Base-by-base conservation (phyloP, 2,329 filamentous ascomycete genomes). In the Ophiostoma tasmaniense region DNA sequence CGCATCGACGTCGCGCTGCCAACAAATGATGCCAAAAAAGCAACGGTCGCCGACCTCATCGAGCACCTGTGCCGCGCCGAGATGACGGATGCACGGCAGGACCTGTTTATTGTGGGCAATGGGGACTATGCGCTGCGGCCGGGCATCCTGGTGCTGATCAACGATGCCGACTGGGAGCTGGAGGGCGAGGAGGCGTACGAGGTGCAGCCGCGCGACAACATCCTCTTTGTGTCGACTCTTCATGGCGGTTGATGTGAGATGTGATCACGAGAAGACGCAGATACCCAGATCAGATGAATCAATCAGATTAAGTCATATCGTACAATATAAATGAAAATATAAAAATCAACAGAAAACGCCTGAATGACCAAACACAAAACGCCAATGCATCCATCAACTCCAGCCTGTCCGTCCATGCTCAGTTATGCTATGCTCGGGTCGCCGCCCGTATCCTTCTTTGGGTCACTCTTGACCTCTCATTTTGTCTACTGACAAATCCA, bases 91-190 rank as follows among this genome's bases (percentile, higher is more conserved):
- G 84, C 84, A 30, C 85, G 94, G 69, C 91, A 90, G 76, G 94
- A 98, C 70, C 83, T 98, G 69, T 98, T 99, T 76, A 88, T 98
- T 42, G 83, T 97, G 28, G 91, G 97, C 42, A 8, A 17, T 45
- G 30, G 37, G 20, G 64, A 70, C 64, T 30, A 64, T 71, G 74
- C 98, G 94, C 71, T 68, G 42, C 93, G 95, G 67, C 95, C 95
- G 5, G 95, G 95, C 2, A 97, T 99, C 77, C 86, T 99, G 61
- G 94, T 97, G 35, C 84, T 99, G 69, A 96, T 99, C 78, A 99
- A 99, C 77, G 95, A 99, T 75, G 92, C 93, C 33, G 95, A 99
- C 78, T 99, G 95, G 95, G 95, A 98, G 79, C 86, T 99, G 14
- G 95, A 98, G 79, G 95, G 93, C 22, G 94, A 98, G 79, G 93